Percentiles rank a stretch among this genome's conserved stretches.
Evolutionary conservation across 2,329 filamentous ascomycete genomes (phyloP).

Genomic region (Hypoxylon sp.): DNA sequence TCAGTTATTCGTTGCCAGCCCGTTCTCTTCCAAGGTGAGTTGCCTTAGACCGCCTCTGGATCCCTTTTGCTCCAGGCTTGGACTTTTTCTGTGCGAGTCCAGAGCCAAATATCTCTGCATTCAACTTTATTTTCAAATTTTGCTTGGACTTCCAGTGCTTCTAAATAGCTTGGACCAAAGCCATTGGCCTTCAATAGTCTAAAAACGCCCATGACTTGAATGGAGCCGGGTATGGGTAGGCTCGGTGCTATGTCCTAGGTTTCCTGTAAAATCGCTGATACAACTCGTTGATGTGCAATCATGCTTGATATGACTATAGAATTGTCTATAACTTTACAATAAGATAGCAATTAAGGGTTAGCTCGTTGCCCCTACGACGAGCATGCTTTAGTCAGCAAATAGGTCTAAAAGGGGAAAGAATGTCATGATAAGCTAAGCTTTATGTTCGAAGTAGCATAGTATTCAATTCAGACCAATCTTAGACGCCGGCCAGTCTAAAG

Average conservation of each 20-base stretch:
- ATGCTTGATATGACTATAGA: not conserved
- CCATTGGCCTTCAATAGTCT: not conserved
- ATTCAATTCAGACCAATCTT: not conserved
- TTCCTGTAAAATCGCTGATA: not conserved
- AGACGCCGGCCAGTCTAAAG: not conserved
- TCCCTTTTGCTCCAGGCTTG: not conserved
- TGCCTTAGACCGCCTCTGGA: not conserved
- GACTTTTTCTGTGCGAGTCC: not conserved
- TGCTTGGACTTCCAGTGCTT: not conserved
- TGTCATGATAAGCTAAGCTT: not conserved
- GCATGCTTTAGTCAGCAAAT: not conserved
- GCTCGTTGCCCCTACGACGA: not conserved
- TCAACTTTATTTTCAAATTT: not conserved
- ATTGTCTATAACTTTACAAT: not conserved
- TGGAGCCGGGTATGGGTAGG: not conserved
- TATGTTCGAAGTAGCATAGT: not conserved
- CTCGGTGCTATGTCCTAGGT: not conserved
- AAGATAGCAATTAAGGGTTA: not conserved
- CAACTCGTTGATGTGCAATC: not conserved
- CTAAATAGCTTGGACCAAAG: not conserved
- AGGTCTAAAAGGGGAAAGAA: not conserved
- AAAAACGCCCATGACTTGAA: not conserved
- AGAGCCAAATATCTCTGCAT: not conserved
- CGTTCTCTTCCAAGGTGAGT: not conserved
- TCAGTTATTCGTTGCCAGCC: not conserved